Percentiles rank a stretch among this genome's conserved stretches.
These are phyloP conservation scores for Vachellia pachyceras DNA, from an alignment of 306 rosid genomes.

Conservation along the genomic window DNA sequence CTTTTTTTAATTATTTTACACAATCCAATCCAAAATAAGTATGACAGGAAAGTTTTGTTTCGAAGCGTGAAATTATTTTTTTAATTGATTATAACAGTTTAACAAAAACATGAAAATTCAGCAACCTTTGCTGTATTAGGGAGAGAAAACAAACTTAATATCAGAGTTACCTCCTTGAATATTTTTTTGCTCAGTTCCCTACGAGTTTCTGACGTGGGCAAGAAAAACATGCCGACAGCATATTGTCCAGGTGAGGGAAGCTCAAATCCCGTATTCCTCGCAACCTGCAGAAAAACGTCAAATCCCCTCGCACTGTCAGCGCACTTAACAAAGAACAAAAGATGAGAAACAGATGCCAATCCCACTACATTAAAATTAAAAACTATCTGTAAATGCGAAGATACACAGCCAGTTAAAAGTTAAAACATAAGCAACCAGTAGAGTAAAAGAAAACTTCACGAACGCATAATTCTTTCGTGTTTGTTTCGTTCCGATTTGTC, in stretches of 20 bases:
- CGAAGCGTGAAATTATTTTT: no score
- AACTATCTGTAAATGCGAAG: no score
- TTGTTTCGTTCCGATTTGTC: background rate
- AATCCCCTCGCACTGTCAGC: slow-evolving; percentile 8
- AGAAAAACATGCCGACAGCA: slow-evolving; percentile 96
- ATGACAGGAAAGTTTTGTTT: no score
- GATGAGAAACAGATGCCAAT: background rate
- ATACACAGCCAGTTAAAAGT: background rate
- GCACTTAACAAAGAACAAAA: background rate
- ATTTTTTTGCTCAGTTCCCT: slow-evolving; percentile 75
- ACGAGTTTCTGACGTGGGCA: slow-evolving; percentile 79
- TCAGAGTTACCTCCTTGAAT: slow-evolving; percentile 69
- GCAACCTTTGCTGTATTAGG: background rate
- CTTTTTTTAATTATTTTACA: no score
- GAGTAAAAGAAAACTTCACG: background rate
- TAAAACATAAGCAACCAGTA: background rate
- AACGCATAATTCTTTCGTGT: background rate
- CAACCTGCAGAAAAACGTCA: slow-evolving; percentile 56
- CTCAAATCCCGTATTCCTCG: slow-evolving; percentile 69
- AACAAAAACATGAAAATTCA: background rate
- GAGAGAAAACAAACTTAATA: background rate
- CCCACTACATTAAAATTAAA: slow-evolving; percentile 17
- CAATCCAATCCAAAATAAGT: no score
- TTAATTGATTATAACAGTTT: no score
- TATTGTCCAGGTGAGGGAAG: slow-evolving; percentile 86